These are phyloP conservation scores for Vigna trinervia DNA, from an alignment of 306 rosid species.

Conservation along the genomic window DNA sequence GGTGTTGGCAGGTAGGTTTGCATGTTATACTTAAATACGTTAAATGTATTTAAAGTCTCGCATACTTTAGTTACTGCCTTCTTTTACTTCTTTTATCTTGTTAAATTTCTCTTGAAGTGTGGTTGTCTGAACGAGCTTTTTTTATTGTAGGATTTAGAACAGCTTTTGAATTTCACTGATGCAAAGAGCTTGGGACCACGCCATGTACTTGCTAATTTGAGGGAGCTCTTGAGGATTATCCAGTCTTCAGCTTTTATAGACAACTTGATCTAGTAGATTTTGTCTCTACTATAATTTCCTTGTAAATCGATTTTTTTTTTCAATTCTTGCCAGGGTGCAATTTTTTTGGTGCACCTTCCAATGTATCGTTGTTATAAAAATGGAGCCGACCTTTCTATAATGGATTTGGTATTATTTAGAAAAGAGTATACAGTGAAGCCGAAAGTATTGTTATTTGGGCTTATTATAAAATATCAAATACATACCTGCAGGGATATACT, in stretches of 20 bases:
- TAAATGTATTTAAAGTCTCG: constrained; percentile 20
- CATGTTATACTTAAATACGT: constrained; percentile 8
- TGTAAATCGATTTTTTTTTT: constrained; percentile 65
- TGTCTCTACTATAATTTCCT: constrained; percentile 40
- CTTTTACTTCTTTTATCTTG: not conserved
- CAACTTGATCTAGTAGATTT: constrained; percentile 47
- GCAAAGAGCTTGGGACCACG: constrained; percentile 93
- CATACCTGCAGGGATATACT: no score
- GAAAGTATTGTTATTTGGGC: constrained; percentile 5
- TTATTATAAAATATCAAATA: no score
- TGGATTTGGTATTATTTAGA: constrained; percentile 44
- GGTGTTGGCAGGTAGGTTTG: not conserved
- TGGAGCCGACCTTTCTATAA: constrained; percentile 37
- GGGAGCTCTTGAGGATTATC: constrained; percentile 86
- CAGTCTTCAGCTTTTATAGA: constrained; percentile 78
- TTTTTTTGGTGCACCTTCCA: constrained; percentile 73
- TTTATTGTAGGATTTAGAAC: constrained; percentile 84
- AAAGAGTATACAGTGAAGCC: constrained; percentile 5
- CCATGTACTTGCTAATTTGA: constrained; percentile 84
- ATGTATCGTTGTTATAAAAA: constrained; percentile 39
- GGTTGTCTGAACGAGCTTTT: constrained; percentile 19
- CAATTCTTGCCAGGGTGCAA: constrained; percentile 77
- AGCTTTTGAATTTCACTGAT: constrained; percentile 89
- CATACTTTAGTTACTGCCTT: not conserved
- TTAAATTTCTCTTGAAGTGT: not conserved